Base-by-base conservation (phyloP, 2,329 filamentous ascomycete species). In the Coniochaeta sp. region DNA sequence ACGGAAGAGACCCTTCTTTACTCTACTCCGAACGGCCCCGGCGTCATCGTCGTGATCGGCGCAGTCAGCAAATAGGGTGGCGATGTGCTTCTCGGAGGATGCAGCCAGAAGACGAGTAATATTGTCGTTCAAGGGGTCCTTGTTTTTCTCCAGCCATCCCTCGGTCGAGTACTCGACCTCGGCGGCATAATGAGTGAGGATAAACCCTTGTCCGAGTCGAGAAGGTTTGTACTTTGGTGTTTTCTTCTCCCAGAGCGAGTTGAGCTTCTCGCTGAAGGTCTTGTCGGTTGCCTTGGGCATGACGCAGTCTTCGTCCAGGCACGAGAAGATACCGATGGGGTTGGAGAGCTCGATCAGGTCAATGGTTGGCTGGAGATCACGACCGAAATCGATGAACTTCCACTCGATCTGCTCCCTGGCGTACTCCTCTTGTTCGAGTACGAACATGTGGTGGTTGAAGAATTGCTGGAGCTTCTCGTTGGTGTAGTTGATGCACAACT, bases 381-480 rank as follows among this genome's bases (percentile, higher is more conserved):
- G 92, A 19, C 95, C 95, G 71, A 99, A 99, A 74, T 99, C 95
- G 70, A 99, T 99, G 72, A 99, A 99, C 70, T 98, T 92, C 95
- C 95, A 99, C 75, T 99, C 95, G 66, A 99, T 99, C 73, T 97
- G 91, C 72, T 99, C 95, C 55, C 93, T 82, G 9, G 95, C 93
- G 73, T 99, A 99, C 73, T 99, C 95, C 73, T 99, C 95, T 70
- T 99, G 95, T 72, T 99, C 95, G 8, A 99, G 81, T 10, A 99
- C 95, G 70, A 99, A 99, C 95, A 99, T 99, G 78, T 99, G 96
- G 72, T 99, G 95, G 69, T 99, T 99, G 83, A 99, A 99, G 74
- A 99, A 99, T 67, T 99, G 95, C 70, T 99, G 95, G 7, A 99
- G 85, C 74, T 97, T 99, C 74, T 99, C 95, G 75, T 99, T 99